Evolutionary conservation across 2,329 filamentous ascomycete genomes (phyloP).

Genomic region (Monosporascus ibericus): DNA sequence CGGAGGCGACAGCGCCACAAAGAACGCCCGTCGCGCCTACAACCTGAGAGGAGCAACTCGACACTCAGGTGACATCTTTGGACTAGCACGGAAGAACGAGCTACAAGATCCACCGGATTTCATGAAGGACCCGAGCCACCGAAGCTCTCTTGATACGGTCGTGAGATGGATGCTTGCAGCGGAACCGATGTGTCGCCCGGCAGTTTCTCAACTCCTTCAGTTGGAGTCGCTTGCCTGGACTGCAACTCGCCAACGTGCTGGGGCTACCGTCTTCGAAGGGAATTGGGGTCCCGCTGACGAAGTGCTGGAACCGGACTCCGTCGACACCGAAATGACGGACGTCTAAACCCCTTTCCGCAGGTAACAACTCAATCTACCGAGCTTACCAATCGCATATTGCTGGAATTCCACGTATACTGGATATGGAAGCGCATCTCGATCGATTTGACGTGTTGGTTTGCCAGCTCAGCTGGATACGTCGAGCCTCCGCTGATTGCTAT

Average conservation of each 20-base stretch:
- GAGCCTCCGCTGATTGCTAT: conserved; percentile 5
- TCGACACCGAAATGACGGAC: conserved; percentile 56
- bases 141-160: conserved; percentile 73
- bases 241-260: conserved; percentile 66
- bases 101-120: conserved; percentile 67
- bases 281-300: conserved; percentile 80
- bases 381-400: conserved; percentile 19
- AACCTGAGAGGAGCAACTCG: conserved; percentile 17
- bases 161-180: conserved; percentile 85
- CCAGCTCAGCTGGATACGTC: conserved; percentile 26
- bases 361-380: conserved; percentile 13
- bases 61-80: conserved; percentile 38
- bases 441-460: conserved; percentile 18
- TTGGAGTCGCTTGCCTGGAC: conserved; percentile 77
- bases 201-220: conserved; percentile 65
- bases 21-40: conserved; percentile 16
- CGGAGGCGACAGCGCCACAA: conserved; percentile 20
- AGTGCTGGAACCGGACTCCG: conserved; percentile 29
- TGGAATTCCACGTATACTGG: conserved; percentile 22
- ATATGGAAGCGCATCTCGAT: conserved; percentile 21
- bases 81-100: conserved; percentile 42
- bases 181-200: conserved; percentile 66
- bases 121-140: conserved; percentile 72
- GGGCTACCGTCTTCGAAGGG: conserved; percentile 93
- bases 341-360: conserved; percentile 32